These are phyloP conservation scores for Orobanche coerulescens DNA, from an alignment of 257 asterid genomes.

Conservation along the genomic window DNA sequence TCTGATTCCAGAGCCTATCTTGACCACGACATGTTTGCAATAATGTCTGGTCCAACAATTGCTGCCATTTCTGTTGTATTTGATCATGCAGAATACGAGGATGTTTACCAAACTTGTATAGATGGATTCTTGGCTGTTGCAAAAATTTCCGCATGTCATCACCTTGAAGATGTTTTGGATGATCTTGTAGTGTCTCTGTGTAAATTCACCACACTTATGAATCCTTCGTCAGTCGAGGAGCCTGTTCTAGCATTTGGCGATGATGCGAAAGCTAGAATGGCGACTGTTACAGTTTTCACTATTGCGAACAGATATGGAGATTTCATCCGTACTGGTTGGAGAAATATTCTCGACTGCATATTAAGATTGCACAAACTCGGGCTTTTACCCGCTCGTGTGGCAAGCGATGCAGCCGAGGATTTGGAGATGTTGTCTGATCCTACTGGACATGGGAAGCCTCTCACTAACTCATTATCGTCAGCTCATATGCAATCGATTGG, in stretches of 20 bases:
- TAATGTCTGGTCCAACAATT: conserved; percentile 96
- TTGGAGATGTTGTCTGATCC: conserved; percentile 76
- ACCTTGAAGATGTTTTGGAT: conserved; percentile 91
- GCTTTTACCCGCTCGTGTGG: conserved; percentile 94
- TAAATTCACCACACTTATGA: conserved; percentile 81
- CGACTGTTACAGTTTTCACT: conserved; percentile 85
- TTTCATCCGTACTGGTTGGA: conserved; percentile 90
- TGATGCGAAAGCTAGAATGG: conserved; percentile 93
- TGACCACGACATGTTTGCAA: conserved; percentile 97
- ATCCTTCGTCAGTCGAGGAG: conserved; percentile 82
- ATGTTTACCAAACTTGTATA: conserved; percentile 86
- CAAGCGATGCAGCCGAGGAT: conserved; percentile 94
- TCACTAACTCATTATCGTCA: conserved; percentile 60
- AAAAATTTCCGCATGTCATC: conserved; percentile 90
- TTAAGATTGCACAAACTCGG: conserved; percentile 90
- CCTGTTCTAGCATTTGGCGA: conserved; percentile 93
- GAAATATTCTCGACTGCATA: conserved; percentile 86
- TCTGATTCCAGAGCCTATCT: conserved; percentile 82
- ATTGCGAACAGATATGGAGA: conserved; percentile 90
- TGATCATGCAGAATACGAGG: conserved; percentile 91
- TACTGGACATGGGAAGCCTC: conserved; percentile 78
- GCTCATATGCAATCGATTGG: conserved; percentile 72
- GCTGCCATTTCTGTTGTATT: conserved; percentile 97
- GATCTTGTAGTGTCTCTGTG: conserved; percentile 93
- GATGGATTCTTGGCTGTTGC: conserved; percentile 96